phyloP scores from a whole-genome alignment of 371 early-diverging fungal species.

The Phascolomyces articulosus region DNA sequence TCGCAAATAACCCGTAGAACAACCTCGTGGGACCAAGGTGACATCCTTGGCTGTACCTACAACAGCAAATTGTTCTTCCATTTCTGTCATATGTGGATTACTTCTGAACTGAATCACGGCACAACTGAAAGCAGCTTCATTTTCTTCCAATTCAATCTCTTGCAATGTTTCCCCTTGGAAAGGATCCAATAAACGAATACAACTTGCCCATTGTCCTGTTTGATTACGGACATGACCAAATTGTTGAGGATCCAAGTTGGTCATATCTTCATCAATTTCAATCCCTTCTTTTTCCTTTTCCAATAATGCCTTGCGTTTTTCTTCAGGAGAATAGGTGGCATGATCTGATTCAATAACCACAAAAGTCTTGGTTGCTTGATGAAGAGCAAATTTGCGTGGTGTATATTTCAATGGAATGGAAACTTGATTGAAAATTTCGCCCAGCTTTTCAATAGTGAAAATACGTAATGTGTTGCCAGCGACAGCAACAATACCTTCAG shows the following conservation, averaged over 20 bases:
- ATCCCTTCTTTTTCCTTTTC: slow-evolving; percentile 58
- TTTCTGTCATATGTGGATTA: slow-evolving; percentile 50
- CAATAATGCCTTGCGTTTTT: slow-evolving; percentile 57
- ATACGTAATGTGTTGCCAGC: slow-evolving; percentile 86
- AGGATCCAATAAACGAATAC: slow-evolving; percentile 87
- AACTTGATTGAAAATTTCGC: slow-evolving; percentile 81
- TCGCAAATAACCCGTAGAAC: slow-evolving; percentile 72
- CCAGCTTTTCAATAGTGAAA: slow-evolving; percentile 85
- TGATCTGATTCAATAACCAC: slow-evolving; percentile 91
- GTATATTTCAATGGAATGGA: slow-evolving; percentile 88
- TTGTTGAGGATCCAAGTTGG: slow-evolving; percentile 42
- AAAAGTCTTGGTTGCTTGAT: slow-evolving; percentile 78
- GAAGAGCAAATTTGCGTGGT: slow-evolving; percentile 82
- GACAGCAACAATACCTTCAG: slow-evolving; percentile 90
- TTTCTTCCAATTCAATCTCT: slow-evolving; percentile 77
- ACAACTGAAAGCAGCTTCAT: slow-evolving; percentile 89
- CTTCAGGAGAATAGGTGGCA: slow-evolving; percentile 69
- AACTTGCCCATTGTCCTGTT: slow-evolving; percentile 87
- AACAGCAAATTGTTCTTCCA: slow-evolving; percentile 62
- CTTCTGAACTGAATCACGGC: slow-evolving; percentile 73
- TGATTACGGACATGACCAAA: slow-evolving; percentile 79
- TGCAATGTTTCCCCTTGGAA: slow-evolving; percentile 75
- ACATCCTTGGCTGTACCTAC: slow-evolving; percentile 89
- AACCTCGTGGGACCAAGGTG: slow-evolving; percentile 71
- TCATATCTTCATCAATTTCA: slow-evolving; percentile 57